Conservation (phyloP, 805 yeast species). For the Teunomyces funiuensis region DNA sequence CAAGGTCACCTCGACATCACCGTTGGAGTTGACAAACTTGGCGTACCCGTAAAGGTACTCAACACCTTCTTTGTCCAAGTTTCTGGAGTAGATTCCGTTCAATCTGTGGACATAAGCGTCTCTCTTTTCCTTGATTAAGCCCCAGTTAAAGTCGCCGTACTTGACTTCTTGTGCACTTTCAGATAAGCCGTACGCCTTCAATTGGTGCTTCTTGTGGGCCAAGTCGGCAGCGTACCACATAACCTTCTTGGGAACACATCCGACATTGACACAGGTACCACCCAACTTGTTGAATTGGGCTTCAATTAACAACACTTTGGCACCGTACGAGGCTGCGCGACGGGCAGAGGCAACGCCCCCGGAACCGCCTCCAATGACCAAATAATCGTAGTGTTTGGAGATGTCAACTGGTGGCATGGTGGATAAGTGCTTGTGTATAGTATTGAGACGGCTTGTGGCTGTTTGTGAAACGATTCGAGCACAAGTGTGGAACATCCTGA, state of each 20-base stretch:
- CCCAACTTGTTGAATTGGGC: conserved; percentile 70
- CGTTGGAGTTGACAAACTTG: conserved; percentile 58
- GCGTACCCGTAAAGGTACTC: conserved; percentile 88
- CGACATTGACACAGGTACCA: conserved; percentile 98
- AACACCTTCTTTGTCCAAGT: conserved; percentile 85
- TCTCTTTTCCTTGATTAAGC: conserved; percentile 75
- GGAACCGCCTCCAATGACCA: conserved; percentile 98
- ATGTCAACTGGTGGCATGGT: conserved; percentile 54
- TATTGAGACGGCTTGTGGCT: conserved; percentile 1
- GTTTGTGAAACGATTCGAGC: conserved; percentile 1
- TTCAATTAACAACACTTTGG: conserved; percentile 81
- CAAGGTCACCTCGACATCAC: conserved; percentile 72
- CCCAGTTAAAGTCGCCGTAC: conserved; percentile 73
- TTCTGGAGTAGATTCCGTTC: conserved; percentile 91
- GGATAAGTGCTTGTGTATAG: conserved; percentile 21
- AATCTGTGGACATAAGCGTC: conserved; percentile 87
- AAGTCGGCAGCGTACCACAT: conserved; percentile 98
- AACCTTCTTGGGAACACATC: conserved; percentile 98
- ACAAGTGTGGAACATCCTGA: conserved; percentile 4
- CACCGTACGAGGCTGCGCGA: conserved; percentile 93
- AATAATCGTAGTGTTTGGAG: conserved; percentile 70
- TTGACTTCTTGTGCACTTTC: conserved; percentile 52
- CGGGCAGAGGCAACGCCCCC: conserved; percentile 99
- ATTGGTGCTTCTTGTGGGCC: conserved; percentile 73
- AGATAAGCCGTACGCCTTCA: conserved; percentile 78